These are phyloP conservation scores for Cyberlindnera mrakii DNA, from an alignment of 805 yeast genomes.

Conservation along the genomic window DNA sequence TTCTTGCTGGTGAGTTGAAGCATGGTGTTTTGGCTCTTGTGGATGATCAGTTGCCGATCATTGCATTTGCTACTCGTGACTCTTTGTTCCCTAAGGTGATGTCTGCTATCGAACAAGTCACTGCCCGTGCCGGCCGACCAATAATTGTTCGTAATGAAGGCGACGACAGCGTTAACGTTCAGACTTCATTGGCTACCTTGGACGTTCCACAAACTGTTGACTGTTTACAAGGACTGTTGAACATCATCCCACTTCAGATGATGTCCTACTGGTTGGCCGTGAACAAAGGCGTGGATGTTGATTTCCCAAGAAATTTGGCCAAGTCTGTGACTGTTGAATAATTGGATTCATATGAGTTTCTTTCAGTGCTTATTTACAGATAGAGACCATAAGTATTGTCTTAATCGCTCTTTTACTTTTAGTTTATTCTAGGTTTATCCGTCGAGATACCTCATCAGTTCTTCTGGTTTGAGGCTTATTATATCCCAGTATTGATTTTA, in stretches of 20 bases:
- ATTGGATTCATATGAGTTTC: conserved; percentile 3
- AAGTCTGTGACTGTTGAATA: conserved; percentile 96
- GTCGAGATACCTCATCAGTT: too few species aligned
- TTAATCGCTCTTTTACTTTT: too few species aligned
- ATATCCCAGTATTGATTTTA: too few species aligned
- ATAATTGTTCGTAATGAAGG: conserved; percentile 87
- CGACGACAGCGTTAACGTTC: conserved; percentile 50
- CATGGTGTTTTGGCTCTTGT: conserved; percentile 98
- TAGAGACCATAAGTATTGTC: too few species aligned
- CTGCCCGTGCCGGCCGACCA: conserved; percentile 96
- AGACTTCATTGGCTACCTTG: conserved; percentile 59
- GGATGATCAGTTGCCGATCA: conserved; percentile 88
- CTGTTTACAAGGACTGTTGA: conserved; percentile 93
- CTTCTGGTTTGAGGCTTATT: too few species aligned
- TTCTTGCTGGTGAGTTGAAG: conserved; percentile 96
- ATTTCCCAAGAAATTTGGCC: conserved; percentile 97
- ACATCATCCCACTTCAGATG: conserved; percentile 90
- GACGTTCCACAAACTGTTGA: conserved; percentile 96
- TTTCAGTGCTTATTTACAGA: neutral
- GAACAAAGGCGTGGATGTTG: conserved; percentile 92
- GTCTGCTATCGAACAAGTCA: conserved; percentile 93
- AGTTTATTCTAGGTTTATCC: too few species aligned
- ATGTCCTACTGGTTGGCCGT: conserved; percentile 97
- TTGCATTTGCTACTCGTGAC: conserved; percentile 95
- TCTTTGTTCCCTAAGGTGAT: conserved; percentile 93